Evolutionary conservation across 73 alveolate species (phyloP), one percentile per base, ranked within the genome.

Genomic region (Vitrella brassicaformis): DNA sequence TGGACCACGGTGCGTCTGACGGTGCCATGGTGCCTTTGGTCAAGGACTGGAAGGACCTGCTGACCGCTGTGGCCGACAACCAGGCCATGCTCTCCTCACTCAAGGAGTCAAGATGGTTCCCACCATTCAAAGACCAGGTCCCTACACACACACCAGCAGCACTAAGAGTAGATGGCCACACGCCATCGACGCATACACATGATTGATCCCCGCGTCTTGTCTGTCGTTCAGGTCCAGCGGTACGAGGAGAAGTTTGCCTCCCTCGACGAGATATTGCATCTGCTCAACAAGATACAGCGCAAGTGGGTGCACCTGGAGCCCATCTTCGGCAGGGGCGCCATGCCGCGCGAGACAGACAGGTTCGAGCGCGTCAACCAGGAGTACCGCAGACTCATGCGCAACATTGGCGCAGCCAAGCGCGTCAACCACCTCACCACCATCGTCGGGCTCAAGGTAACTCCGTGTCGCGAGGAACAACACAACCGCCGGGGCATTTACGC

Each of bases 241-340:
- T 69, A 68, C 25, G 84, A 78, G 68, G 78, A 68, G 68, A 78
- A 78, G 56, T 71, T 78, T 47, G 71, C 78, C 4, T 56, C 69
- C n/a, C 66, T 78, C 56, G 84, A 78, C 27, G 84, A 69, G 73
- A 28, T 78, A 47, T 68, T 78, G 47, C 56, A 67, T 25, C 47
- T 75, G 67, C 31, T 70, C 73, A 78, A 78, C 84, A 78, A 78
- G 72, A 75, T 97, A 47, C 94, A 97, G 86, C 89, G 99, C 72
- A 97, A 97, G 82, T 97, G 99, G 99, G 99, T 97, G 31, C 95
- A 97, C 89, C 82, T 97, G 71, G 99, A 97, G 76, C 99, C 99
- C 8, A 97, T 97, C 56, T 97, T 97, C 81, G 94, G 98, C 22
- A 89, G 99, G 85, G 99, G 99, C 27, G 98, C 99, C 32, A 80